These are phyloP conservation scores for Xenoacremonium recifei DNA, from an alignment of 2,329 filamentous ascomycete species.

Conservation along the genomic window DNA sequence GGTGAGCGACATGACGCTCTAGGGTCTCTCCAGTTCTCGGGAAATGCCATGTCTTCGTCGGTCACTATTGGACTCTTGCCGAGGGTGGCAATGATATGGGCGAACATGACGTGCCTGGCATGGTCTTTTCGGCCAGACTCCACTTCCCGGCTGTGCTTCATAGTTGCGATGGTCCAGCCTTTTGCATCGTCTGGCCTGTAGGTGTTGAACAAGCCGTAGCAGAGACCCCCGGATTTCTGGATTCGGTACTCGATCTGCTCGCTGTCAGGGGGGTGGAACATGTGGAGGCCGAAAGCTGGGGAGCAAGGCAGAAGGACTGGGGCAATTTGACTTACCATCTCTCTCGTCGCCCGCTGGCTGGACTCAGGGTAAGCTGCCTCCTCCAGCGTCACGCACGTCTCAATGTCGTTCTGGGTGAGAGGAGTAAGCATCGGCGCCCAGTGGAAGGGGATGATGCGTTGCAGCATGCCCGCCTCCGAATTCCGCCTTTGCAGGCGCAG, in stretches of 20 bases:
- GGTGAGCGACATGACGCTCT: conserved; percentile 38
- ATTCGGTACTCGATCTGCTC: conserved; percentile 31
- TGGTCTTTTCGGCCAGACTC: conserved; percentile 43
- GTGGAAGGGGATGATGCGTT: conserved; percentile 52
- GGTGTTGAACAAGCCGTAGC: conserved; percentile 76
- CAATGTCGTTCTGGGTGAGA: conserved; percentile 64
- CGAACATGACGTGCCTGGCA: conserved; percentile 61
- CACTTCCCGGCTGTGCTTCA: conserved; percentile 50
- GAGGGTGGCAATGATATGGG: conserved; percentile 75
- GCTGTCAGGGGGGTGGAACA: conserved; percentile 1
- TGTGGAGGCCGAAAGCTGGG: background rate
- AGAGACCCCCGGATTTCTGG: conserved; percentile 55
- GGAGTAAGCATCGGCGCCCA: conserved; percentile 65
- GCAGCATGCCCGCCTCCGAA: conserved; percentile 31
- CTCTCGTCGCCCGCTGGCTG: conserved; percentile 47
- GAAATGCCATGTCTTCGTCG: conserved; percentile 74
- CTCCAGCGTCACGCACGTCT: conserved; percentile 57
- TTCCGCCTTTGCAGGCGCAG: conserved; percentile 36
- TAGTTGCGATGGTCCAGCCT: conserved; percentile 51
- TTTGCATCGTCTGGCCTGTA: conserved; percentile 45
- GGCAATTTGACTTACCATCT: conserved; percentile 58
- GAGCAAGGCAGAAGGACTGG: background rate
- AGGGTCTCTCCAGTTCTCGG: conserved; percentile 61
- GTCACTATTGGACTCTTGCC: conserved; percentile 62
- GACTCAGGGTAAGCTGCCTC: conserved; percentile 52